These are phyloP conservation scores for Scutellaria baicalensis DNA, from an alignment of 257 asterid genomes.

Conservation along the genomic window DNA sequence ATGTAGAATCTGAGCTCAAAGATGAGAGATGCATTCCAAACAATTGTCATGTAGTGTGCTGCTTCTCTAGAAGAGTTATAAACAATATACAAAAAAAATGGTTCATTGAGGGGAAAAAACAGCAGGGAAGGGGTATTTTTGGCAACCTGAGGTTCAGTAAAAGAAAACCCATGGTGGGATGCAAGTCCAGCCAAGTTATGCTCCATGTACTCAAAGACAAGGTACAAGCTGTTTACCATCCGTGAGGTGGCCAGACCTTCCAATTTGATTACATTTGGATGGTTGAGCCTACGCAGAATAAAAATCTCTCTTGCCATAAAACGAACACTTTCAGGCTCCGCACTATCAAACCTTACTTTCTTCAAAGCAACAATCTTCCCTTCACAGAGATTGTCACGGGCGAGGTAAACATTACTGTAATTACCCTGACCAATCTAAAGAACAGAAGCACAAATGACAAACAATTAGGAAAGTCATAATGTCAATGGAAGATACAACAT, in stretches of 20 bases:
- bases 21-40: background rate
- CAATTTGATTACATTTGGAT: slow-evolving; percentile 81
- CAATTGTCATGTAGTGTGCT: background rate
- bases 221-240: slow-evolving; percentile 91
- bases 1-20: background rate
- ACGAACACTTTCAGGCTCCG: slow-evolving; percentile 94
- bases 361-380: slow-evolving; percentile 85
- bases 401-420: slow-evolving; percentile 89
- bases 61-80: no score
- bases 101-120: background rate
- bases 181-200: slow-evolving; percentile 92
- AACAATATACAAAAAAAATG: background rate
- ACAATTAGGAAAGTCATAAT: slow-evolving; percentile 4
- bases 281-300: slow-evolving; percentile 79
- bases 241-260: slow-evolving; percentile 94
- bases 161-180: slow-evolving; percentile 72
- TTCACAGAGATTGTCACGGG: slow-evolving; percentile 85
- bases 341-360: slow-evolving; percentile 91
- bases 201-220: slow-evolving; percentile 95
- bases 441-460: slow-evolving; percentile 7
- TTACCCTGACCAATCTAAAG: slow-evolving; percentile 93
- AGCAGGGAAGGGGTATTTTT: background rate
- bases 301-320: slow-evolving; percentile 97
- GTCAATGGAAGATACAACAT: background rate
- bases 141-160: slow-evolving; percentile 84